These are phyloP conservation scores for Stachybotrys echinatus DNA, from an alignment of 2,329 filamentous ascomycete species.

Conservation along the genomic window DNA sequence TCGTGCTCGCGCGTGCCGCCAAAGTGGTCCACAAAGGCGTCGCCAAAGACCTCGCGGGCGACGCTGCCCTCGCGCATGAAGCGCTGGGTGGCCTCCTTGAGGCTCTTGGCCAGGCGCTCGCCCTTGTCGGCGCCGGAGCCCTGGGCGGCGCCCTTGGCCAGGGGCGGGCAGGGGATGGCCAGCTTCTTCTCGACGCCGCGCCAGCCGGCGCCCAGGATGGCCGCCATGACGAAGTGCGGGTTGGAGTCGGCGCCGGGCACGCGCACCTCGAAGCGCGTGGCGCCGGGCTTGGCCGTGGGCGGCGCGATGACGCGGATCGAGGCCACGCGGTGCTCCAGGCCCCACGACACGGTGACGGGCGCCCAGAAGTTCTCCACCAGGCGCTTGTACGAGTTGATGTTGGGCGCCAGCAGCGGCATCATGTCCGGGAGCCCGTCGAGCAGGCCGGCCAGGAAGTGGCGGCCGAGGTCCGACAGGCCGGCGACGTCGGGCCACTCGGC, in stretches of 20 bases:
- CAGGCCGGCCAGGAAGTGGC: constrained; percentile 88
- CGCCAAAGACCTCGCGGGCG: constrained; percentile 88
- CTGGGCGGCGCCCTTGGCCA: constrained; percentile 80
- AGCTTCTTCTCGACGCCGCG: constrained; percentile 90
- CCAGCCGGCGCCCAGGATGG: constrained; percentile 84
- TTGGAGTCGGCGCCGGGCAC: constrained; percentile 95
- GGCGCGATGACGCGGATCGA: constrained; percentile 87
- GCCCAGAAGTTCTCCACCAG: constrained; percentile 99
- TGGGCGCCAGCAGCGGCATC: constrained; percentile 93
- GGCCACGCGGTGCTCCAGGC: constrained; percentile 88
- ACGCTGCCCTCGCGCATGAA: constrained; percentile 78
- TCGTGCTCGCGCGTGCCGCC: constrained; percentile 91
- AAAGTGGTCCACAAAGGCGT: constrained; percentile 94
- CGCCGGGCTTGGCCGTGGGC: constrained; percentile 75
- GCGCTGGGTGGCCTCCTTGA: constrained; percentile 76
- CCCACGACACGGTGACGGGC: constrained; percentile 95
- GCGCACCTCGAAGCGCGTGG: constrained; percentile 87
- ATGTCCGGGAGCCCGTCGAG: constrained; percentile 86
- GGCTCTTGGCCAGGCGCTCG: constrained; percentile 71
- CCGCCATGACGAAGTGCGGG: constrained; percentile 78
- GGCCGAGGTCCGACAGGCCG: constrained; percentile 78
- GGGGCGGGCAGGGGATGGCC: constrained; percentile 72
- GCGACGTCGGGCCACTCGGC: constrained; percentile 71
- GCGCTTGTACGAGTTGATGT: constrained; percentile 96
- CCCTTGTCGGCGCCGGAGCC: constrained; percentile 68